A percentile compares a stretch with the other conserved stretches of the same genome.
Conservation (phyloP, 1,139 yeast species). For the Pichia sp. region DNA sequence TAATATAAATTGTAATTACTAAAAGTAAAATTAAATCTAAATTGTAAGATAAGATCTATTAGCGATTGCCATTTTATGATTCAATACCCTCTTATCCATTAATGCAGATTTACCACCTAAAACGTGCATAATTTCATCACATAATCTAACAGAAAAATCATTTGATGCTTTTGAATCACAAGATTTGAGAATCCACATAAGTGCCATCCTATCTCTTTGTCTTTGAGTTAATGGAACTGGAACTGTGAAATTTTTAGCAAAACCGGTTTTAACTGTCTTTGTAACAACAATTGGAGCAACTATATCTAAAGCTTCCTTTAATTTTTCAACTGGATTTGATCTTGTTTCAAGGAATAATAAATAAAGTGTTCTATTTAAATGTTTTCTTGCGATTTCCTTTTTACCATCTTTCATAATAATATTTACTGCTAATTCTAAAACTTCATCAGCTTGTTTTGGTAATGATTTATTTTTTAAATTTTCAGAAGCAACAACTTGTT, state of each 20-base stretch:
- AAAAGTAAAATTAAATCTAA: slow-evolving; percentile 3
- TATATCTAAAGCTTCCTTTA: slow-evolving; percentile 68
- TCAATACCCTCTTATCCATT: slow-evolving; percentile 72
- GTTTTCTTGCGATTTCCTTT: slow-evolving; percentile 72
- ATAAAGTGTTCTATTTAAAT: slow-evolving; percentile 72
- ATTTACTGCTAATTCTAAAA: slow-evolving; percentile 71
- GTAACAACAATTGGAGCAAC: slow-evolving; percentile 83
- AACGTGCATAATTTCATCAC: slow-evolving; percentile 81
- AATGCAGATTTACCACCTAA: slow-evolving; percentile 76
- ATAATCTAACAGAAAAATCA: slow-evolving; percentile 80
- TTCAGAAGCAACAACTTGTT: slow-evolving; percentile 53
- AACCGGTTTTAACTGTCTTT: slow-evolving; percentile 74
- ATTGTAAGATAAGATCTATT: slow-evolving; percentile 54
- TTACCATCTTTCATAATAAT: slow-evolving; percentile 91
- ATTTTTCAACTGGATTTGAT: slow-evolving; percentile 67
- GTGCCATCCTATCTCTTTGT: slow-evolving; percentile 81
- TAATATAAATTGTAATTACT: background rate
- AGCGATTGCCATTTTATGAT: slow-evolving; percentile 80
- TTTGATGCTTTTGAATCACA: slow-evolving; percentile 71
- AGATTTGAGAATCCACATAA: slow-evolving; percentile 85
- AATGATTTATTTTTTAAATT: slow-evolving; percentile 45
- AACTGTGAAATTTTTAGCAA: slow-evolving; percentile 72
- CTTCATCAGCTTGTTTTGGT: slow-evolving; percentile 62
- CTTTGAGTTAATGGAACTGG: slow-evolving; percentile 80
- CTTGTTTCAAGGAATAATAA: slow-evolving; percentile 68